A percentile compares a stretch with the other conserved stretches of the same genome.
phyloP scores from a whole-genome alignment of 2,329 filamentous ascomycete species.

The Lojkania enalia region DNA sequence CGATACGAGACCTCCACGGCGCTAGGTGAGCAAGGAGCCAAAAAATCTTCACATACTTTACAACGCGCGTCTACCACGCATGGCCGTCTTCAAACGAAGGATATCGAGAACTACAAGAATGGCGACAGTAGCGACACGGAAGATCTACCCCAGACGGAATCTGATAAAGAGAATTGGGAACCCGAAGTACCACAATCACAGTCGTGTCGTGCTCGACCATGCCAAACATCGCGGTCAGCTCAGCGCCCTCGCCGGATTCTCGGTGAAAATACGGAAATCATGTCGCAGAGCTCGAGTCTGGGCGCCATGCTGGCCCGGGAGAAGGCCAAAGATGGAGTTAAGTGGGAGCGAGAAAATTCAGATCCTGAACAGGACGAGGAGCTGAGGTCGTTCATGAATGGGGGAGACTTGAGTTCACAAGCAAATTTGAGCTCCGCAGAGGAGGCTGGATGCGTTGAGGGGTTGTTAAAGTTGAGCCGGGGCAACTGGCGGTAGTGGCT shows the following conservation, averaged over 20 bases:
- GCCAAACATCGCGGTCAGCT: conserved; percentile 37
- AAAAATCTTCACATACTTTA: conserved; percentile 36
- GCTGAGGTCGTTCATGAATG: conserved; percentile 73
- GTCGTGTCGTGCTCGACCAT: conserved; percentile 31
- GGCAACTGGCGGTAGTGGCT: conserved; percentile 81
- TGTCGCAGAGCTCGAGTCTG: conserved; percentile 44
- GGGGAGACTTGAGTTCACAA: conserved; percentile 59
- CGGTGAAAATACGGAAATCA: conserved; percentile 50
- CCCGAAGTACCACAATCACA: conserved; percentile 43
- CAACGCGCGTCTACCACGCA: conserved; percentile 41
- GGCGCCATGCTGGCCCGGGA: conserved; percentile 42
- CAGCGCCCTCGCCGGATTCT: conserved; percentile 47
- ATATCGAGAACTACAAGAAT: conserved; percentile 27
- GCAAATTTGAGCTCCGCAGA: conserved; percentile 53
- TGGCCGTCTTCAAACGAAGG: conserved; percentile 39
- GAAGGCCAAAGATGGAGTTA: conserved; percentile 30
- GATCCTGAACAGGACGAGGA: conserved; percentile 62
- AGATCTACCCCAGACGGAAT: conserved; percentile 66
- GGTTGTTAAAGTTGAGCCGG: conserved; percentile 84
- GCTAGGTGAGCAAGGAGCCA: conserved; percentile 41
- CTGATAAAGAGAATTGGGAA: conserved; percentile 92
- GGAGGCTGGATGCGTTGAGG: conserved; percentile 87
- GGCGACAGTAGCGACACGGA: conserved; percentile 46
- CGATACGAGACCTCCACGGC: conserved; percentile 33
- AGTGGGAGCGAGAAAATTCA: conserved; percentile 31